Evolutionary conservation across 306 rosid species (phyloP), one percentile per base, ranked within the genome.

Genomic region (Acmispon strigosus): DNA sequence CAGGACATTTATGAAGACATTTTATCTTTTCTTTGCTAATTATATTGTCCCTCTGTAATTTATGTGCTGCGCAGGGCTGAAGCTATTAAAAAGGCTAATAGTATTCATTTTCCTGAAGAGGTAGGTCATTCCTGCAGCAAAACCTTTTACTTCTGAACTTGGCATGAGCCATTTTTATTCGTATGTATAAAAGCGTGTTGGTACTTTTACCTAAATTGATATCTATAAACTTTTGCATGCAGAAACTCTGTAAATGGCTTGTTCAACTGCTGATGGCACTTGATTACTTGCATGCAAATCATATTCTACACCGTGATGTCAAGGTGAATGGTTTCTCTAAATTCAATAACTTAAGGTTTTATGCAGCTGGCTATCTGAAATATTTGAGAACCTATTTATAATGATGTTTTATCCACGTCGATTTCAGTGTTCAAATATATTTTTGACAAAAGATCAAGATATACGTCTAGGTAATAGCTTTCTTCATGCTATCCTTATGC

Each of bases 211-310:
- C 10, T 11, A 10, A 10, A 18, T 49, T 34, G 54, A 55, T 47
- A 50, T 63, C 53, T 43, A 14, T 59, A 10, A 48, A 62, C 49
- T 34, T 74, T 14, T 79, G 39, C 14, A 43, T 70, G 15, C 86
- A 94, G 99, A 91, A 67, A 76, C 92, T 94, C 41, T 89, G 97
- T 81, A 90, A 84, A 83, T 94, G 97, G 99, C 93, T 94, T 24
- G 97, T 91, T 78, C 96, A 75, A 79, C 92, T 94, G 78, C 82
- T 94, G 71, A 91, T 94, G 97, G 99, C 99, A 7, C 94, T 94
- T 11, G 91, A 91, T 70, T 91, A 94, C 86, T 87, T 94, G 93
- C 99, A 91, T 66, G 66, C 77, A 82, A 90, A 85, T 80, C 99
- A 91, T 69, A 82, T 94, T 79, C 99, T 94, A 73, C 99, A 91